Base-by-base conservation (phyloP, 148 eudicot genomes). In the Fagopyrum homotropicum region DNA sequence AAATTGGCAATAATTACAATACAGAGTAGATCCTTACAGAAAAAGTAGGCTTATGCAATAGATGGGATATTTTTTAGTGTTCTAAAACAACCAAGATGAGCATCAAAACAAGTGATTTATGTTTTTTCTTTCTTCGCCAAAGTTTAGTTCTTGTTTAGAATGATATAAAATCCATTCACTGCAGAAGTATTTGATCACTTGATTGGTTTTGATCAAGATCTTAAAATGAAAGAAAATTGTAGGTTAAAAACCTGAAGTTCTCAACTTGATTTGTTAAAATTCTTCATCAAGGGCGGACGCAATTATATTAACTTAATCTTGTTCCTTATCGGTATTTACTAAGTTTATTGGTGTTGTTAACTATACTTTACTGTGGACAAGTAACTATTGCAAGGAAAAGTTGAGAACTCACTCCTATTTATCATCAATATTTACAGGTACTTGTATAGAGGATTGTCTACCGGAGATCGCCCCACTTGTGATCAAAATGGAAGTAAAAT, bases 401-500 rank as follows among this genome's bases (percentile, higher is more conserved):
- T 35, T 35, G 40, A 35, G 14, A 30, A 4, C 17, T 30, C 45
- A 60, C 29, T 56, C 30, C 69, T 29, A 29, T 63, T 3, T 63
- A 57, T 57, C 29, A 45, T 45, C 44, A 55, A 69, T 47, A 63
- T 76, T 70, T 69, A 52, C 85, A 94, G 98, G 90, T 94, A 91
- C 82, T 81, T 94, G 76, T 94, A 94, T 69, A 88, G 87, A 86
- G 98, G 98, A 59, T 83, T 94, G 79, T 88, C 96, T 16, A 91
- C 97, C 4, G 98, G 98, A 76, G 98, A 94, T 82, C 91, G 96
- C 45, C 96, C 97, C 45, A 94, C 98, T 40, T 94, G 97, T 74
- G 98, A 94, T 47, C 98, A 91, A 77, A 22, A 35, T 35, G 40
- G 40, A 35, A 35, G 26, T n/a, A n/a, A n/a, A n/a, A 30, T 30